Evolutionary conservation across 257 asterid genomes (phyloP).

Genomic region (Voacanga thouarsii): DNA sequence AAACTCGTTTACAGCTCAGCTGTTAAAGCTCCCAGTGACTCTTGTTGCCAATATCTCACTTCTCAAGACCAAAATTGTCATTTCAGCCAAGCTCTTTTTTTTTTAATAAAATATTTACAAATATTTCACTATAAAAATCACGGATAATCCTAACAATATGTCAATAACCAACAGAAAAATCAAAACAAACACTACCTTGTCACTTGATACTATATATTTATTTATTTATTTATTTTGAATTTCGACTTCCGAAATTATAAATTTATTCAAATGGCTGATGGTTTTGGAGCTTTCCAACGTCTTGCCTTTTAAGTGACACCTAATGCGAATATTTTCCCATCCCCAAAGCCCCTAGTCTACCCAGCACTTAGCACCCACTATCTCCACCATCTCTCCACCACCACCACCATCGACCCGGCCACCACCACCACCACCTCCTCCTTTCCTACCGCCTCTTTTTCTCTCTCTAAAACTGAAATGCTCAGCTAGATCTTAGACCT

Average conservation of each 20-base stretch:
- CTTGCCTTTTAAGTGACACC: constrained; percentile 52
- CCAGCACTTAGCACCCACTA: constrained; percentile 25
- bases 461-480: constrained; percentile 16
- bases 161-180: not conserved
- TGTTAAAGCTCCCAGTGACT: constrained; percentile 37
- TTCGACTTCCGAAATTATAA: not conserved
- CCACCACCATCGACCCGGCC: constrained; percentile 15
- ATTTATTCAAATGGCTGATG: constrained; percentile 22
- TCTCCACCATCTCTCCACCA: not conserved
- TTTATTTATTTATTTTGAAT: not conserved
- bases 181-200: not conserved
- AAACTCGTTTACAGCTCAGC: constrained; percentile 35
- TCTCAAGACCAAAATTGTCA: constrained; percentile 28
- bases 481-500: constrained; percentile 23
- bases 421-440: constrained; percentile 29
- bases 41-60: constrained; percentile 10
- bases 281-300: constrained; percentile 57
- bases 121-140: not conserved
- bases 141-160: constrained; percentile 16
- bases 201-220: not conserved
- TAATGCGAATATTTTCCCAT: constrained; percentile 34
- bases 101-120: not conserved
- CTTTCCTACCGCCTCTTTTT: constrained; percentile 8
- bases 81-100: not conserved
- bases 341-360: constrained; percentile 20